phyloP scores from a whole-genome alignment of 1,139 yeast species.

The Diutina neorugosa region DNA sequence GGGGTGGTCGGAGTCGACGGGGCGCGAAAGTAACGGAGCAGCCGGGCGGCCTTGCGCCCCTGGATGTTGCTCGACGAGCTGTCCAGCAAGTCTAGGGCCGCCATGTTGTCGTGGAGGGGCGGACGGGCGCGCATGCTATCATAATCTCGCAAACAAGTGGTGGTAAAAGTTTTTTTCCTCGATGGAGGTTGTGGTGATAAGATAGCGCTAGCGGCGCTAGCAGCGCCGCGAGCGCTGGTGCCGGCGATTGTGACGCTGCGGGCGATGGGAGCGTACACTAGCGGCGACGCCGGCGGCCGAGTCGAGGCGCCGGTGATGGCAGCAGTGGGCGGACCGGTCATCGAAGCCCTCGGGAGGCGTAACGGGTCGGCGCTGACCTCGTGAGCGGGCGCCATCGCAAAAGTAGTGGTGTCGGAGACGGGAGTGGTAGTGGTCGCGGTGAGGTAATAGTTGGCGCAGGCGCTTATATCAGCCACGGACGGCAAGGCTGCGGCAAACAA shows the following conservation, averaged over 20 bases:
- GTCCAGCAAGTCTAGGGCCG: neutral
- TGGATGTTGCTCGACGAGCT: neutral
- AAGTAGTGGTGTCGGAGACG: neutral
- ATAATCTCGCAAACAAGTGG: neutral
- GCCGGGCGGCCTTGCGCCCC: slow-evolving; percentile 39
- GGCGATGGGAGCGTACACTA: neutral
- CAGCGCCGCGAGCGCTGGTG: neutral
- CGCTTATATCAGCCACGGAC: neutral
- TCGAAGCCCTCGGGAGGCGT: neutral
- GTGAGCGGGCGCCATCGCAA: neutral
- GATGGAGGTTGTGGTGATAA: neutral
- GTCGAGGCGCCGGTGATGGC: neutral
- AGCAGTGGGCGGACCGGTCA: too few species aligned
- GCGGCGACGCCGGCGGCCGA: neutral
- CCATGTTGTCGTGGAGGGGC: slow-evolving; percentile 1
- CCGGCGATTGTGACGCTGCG: neutral
- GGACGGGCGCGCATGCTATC: slow-evolving; percentile 3
- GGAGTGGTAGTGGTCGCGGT: neutral
- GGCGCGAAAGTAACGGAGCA: slow-evolving; percentile 33
- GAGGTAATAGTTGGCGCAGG: neutral
- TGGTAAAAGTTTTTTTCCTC: neutral
- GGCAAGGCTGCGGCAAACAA: neutral
- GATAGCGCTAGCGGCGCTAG: neutral
- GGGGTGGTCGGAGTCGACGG: slow-evolving; percentile 4
- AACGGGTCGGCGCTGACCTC: neutral